Base-by-base conservation (phyloP, 2,329 filamentous ascomycete species). In the Zymoseptoria passerinii region DNA sequence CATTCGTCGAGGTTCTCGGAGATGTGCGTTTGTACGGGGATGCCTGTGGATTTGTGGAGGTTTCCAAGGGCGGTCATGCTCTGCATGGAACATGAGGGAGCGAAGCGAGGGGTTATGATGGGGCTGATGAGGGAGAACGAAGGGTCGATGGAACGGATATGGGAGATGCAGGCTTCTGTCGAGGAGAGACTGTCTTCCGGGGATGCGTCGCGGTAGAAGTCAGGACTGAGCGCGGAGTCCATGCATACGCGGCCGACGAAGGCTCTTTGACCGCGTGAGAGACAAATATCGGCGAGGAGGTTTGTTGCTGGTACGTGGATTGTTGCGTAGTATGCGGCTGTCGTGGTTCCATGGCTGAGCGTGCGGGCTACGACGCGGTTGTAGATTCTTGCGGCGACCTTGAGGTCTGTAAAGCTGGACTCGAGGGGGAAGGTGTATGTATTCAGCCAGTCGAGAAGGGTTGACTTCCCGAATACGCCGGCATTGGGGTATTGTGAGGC, bases 351-450 rank as follows among this genome's bases (percentile, higher is more conserved):
- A 71, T 96, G 85, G 20, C 89, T 82, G 9, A 99, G 82, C 0
- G 91, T 96, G 52, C 89, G 85, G 28, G 84, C 79, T 63, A 99
- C 83, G 63, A 89, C 87, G 58, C 87, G 86, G 23, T 81, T 81
- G 75, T 97, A 99, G 61, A 95, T 85, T 40, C 77, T 79, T 13
- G 78, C 78, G 0, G 91, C 90, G 68, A 83, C 84, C 57, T 75
- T 63, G 4, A 84, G 75, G 62, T 84, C 79, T 6, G 80, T 76
- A 60, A 96, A 84, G 8, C 88, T 91, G 0, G 86, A 80, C 74
- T 99, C 94, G 62, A 96, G 82, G 0, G 94, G 94, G 70, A 97
- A 99, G 0, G 94, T 99, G 77, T 99, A 97, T 16, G 81, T 94
- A 67, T 92, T 83, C 4, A 99, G 80, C 94, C 94, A 99, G 75